Evolutionary conservation across 441 rosid species (phyloP).

Genomic region (Erysimum pusillum): DNA sequence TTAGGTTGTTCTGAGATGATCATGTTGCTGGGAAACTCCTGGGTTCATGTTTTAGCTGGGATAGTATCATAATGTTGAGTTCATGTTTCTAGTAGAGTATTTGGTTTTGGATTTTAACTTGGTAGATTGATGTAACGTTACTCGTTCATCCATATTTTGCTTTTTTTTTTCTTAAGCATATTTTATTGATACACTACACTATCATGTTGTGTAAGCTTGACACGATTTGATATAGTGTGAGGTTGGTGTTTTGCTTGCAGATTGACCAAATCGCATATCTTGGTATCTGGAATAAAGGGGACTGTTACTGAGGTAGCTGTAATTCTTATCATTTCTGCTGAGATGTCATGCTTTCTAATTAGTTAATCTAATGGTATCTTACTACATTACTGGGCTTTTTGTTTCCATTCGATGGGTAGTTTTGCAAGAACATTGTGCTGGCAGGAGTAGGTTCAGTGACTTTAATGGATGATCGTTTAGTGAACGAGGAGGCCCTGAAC

Average conservation of each 20-base stretch:
- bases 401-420: slow-evolving; percentile 53
- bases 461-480: slow-evolving; percentile 72
- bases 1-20: background rate
- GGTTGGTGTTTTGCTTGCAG: slow-evolving; percentile 49
- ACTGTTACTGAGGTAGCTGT: slow-evolving; percentile 76
- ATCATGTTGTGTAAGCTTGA: slow-evolving; percentile 13
- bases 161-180: background rate
- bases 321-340: no score
- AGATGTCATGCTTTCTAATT: background rate
- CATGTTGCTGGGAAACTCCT: background rate
- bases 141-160: background rate
- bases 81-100: background rate
- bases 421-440: slow-evolving; percentile 92
- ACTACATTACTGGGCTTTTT: no score
- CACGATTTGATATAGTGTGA: background rate
- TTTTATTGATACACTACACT: background rate
- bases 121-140: background rate
- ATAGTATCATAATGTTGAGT: background rate
- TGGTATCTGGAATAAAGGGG: slow-evolving; percentile 83
- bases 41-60: background rate
- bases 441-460: slow-evolving; percentile 93
- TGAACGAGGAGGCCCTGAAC: slow-evolving; percentile 63
- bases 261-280: slow-evolving; percentile 77
- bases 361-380: slow-evolving; percentile 12
- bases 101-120: slow-evolving; percentile 1